These are phyloP conservation scores for Hordeum marinum DNA, from an alignment of 176 grass and related monocot species.

Conservation along the genomic window DNA sequence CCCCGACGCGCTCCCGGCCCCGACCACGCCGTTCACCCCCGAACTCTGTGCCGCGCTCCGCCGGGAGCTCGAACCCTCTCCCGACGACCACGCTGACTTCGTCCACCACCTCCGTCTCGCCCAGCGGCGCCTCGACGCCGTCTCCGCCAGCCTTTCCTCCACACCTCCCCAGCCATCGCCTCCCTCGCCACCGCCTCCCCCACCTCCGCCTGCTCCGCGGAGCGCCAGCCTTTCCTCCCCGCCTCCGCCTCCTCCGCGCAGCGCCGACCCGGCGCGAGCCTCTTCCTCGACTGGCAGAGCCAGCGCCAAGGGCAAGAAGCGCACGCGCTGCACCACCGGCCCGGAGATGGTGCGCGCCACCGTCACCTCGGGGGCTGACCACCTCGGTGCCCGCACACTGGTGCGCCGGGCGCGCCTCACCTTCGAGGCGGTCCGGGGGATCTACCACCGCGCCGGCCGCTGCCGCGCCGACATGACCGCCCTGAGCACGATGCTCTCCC, in stretches of 20 bases:
- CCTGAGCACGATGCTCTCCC: conserved; percentile 37
- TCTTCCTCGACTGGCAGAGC: neutral
- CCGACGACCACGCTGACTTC: conserved; percentile 22
- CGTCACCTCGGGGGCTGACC: conserved; percentile 6
- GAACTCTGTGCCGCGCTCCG: conserved; percentile 4
- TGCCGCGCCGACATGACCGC: conserved; percentile 61
- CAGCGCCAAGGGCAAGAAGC: conserved; percentile 36
- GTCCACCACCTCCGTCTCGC: conserved; percentile 16
- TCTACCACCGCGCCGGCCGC: conserved; percentile 19
- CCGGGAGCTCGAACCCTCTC: conserved; percentile 10
- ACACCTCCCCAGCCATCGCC: neutral
- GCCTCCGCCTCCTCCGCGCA: neutral
- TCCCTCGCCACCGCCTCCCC: neutral
- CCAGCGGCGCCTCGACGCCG: conserved; percentile 10
- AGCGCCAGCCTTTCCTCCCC: neutral
- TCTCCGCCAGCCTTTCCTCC: neutral
- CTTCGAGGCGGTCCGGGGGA: conserved; percentile 62
- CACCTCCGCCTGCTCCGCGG: neutral
- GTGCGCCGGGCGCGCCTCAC: conserved; percentile 61
- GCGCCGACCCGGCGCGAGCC: neutral
- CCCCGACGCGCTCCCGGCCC: neutral
- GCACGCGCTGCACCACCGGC: neutral
- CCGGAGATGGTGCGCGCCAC: conserved; percentile 60
- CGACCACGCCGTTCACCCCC: neutral
- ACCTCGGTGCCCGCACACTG: conserved; percentile 24